phyloP scores from a whole-genome alignment of 192 early-diverging fungal species.

The Diversispora eburnea region DNA sequence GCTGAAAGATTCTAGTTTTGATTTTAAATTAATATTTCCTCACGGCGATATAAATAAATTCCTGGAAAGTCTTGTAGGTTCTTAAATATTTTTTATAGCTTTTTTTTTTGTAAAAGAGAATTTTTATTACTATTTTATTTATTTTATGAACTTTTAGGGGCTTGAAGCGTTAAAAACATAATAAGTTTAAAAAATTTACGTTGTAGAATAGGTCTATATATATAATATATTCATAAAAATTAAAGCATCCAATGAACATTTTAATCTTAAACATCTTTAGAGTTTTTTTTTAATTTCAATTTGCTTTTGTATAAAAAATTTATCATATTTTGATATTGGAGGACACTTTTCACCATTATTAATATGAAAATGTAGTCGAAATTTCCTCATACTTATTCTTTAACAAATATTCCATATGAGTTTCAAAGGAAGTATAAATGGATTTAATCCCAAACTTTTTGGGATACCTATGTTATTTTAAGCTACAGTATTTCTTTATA shows the following conservation, averaged over 20 bases:
- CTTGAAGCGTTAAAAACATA: slow-evolving; percentile 7
- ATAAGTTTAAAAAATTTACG: background rate
- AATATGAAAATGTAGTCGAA: too few species aligned
- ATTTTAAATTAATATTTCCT: slow-evolving; percentile 11
- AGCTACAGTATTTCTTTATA: too few species aligned
- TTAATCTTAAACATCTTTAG: background rate
- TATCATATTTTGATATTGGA: background rate
- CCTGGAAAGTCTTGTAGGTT: slow-evolving; percentile 17
- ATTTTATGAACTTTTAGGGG: background rate
- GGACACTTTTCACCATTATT: too few species aligned
- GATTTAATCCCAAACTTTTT: too few species aligned
- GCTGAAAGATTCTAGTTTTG: slow-evolving; percentile 11
- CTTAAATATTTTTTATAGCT: background rate
- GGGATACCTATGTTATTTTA: too few species aligned
- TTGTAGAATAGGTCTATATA: background rate
- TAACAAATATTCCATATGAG: too few species aligned
- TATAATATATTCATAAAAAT: background rate
- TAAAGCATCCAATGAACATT: slow-evolving; percentile 7
- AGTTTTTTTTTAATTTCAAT: background rate
- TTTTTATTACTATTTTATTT: background rate
- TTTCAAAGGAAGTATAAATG: too few species aligned
- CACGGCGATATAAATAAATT: slow-evolving; percentile 17
- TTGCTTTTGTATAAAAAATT: background rate
- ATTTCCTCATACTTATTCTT: too few species aligned
- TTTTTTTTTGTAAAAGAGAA: background rate